Evolutionary conservation across 345 rosid species (phyloP).

Genomic region (Eucalyptus microcorys): DNA sequence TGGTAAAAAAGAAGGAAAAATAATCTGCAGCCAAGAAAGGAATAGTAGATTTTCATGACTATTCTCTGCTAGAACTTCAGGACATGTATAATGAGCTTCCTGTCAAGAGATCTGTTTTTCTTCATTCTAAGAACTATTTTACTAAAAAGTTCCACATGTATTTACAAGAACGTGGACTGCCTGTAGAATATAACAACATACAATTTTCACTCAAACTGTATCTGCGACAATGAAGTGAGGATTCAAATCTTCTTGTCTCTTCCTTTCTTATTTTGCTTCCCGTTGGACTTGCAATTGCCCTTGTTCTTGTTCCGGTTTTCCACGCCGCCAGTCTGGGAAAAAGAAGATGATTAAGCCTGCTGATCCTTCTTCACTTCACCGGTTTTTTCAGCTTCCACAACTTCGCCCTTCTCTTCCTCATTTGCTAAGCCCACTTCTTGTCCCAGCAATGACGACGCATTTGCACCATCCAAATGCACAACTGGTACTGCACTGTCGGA

Average conservation of each 20-base stretch:
- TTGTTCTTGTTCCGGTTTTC: background rate
- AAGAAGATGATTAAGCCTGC: background rate
- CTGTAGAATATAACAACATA: background rate
- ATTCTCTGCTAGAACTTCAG: background rate
- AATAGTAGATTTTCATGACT: background rate
- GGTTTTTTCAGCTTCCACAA: background rate
- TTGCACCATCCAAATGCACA: background rate
- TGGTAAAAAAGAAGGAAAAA: background rate
- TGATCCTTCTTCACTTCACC: background rate
- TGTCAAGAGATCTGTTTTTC: background rate
- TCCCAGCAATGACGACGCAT: accelerated
- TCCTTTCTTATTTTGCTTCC: background rate
- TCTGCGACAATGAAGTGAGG: background rate
- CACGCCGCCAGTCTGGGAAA: background rate
- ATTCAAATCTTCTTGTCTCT: background rate
- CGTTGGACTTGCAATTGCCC: background rate
- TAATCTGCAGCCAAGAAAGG: background rate
- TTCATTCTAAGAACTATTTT: background rate
- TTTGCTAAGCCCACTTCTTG: background rate
- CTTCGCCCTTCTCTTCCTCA: background rate
- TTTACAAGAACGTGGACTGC: background rate
- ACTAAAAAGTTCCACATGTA: background rate
- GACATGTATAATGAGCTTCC: background rate
- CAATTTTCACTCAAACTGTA: background rate
- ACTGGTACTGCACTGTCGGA: background rate